A percentile compares a stretch with the other conserved stretches of the same genome.
These are phyloP conservation scores for Lycium barbarum DNA, from an alignment of 257 asterid genomes.

Conservation along the genomic window DNA sequence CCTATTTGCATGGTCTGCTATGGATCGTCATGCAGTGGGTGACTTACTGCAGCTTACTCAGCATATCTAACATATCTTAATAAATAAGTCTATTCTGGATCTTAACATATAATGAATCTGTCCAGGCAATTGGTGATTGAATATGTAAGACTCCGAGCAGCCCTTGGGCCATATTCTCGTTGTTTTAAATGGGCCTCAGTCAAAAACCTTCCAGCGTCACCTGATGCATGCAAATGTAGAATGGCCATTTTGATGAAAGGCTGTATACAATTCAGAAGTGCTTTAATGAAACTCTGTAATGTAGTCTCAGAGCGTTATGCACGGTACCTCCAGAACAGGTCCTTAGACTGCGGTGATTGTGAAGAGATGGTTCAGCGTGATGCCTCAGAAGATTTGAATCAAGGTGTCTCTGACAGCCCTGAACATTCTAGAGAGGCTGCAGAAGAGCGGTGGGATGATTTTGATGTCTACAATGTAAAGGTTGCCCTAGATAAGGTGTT, in stretches of 20 bases:
- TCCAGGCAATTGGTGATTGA: conserved; percentile 77
- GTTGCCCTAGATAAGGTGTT: conserved; percentile 67
- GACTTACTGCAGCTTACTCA: background rate
- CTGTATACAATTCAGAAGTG: conserved; percentile 59
- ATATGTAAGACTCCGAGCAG: conserved; percentile 76
- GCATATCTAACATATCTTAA: background rate
- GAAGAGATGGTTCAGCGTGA: conserved; percentile 34
- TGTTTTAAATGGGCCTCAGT: conserved; percentile 77
- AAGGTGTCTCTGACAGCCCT: background rate
- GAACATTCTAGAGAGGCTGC: conserved; percentile 30
- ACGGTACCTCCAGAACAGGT: conserved; percentile 62
- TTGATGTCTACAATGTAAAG: conserved; percentile 61
- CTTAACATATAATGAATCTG: background rate
- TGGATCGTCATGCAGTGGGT: background rate
- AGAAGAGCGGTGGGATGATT: conserved; percentile 68
- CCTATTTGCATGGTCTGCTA: background rate
- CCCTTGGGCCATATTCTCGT: conserved; percentile 73
- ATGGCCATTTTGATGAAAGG: conserved; percentile 62
- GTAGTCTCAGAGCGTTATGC: conserved; percentile 67
- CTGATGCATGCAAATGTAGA: conserved; percentile 78
- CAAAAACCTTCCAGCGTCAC: conserved; percentile 81
- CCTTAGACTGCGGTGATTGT: conserved; percentile 34
- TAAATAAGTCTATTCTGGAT: background rate
- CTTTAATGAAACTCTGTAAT: conserved; percentile 71
- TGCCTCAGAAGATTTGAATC: background rate